Conservation (phyloP, 306 rosid species). For the Dryas alaskensis region DNA sequence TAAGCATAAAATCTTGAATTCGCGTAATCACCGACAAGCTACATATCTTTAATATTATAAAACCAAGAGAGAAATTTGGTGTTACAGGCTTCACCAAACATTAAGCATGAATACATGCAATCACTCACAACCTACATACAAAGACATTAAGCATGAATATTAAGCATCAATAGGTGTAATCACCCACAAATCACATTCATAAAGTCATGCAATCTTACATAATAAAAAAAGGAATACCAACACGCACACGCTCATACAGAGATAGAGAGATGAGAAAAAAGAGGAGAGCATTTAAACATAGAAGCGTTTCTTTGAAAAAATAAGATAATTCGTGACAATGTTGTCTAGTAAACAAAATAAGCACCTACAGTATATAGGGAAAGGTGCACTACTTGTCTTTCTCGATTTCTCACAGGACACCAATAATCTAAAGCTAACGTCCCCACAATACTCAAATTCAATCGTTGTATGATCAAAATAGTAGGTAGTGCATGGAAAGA, state of each 20-base stretch:
- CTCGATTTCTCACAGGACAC: conserved; percentile 1
- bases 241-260: not conserved
- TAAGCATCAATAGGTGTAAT: too few relatives aligned
- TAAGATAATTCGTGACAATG: conserved; percentile 5
- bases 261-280: not conserved
- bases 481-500: not conserved
- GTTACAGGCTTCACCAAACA: too few relatives aligned
- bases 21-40: too few relatives aligned
- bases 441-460: conserved; percentile 10
- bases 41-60: too few relatives aligned
- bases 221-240: too few relatives aligned
- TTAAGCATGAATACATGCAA: too few relatives aligned
- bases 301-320: not conserved
- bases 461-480: not conserved
- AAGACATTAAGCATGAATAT: not conserved
- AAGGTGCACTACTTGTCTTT: not conserved
- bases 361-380: not conserved
- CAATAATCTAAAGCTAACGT: not conserved
- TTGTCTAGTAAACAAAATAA: not conserved
- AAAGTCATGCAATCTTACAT: too few relatives aligned
- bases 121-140: not conserved
- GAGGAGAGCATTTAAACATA: not conserved
- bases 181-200: too few relatives aligned
- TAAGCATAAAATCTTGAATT: too few relatives aligned
- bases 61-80: too few relatives aligned